Conservation (phyloP, 2,329 filamentous ascomycete genomes). For the Polychaeton citri region DNA sequence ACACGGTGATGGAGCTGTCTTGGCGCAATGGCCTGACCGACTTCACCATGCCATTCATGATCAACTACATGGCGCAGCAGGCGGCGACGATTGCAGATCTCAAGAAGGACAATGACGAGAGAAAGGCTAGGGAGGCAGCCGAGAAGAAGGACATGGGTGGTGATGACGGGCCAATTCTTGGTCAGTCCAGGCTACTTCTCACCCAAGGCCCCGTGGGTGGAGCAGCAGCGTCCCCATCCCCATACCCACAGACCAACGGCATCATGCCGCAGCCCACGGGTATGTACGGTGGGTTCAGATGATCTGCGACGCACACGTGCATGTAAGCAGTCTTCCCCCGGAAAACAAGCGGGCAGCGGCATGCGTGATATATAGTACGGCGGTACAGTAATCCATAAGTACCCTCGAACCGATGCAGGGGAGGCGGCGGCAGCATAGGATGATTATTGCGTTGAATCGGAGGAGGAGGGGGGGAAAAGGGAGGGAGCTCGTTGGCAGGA, state of each 20-base stretch:
- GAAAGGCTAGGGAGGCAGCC: constrained; percentile 56
- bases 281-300: constrained; percentile 17
- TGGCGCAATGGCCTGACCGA: constrained; percentile 92
- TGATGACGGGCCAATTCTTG: constrained; percentile 86
- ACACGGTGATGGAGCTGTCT: constrained; percentile 87
- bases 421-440: no score
- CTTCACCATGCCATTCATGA: constrained; percentile 99
- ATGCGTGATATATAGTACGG: no score
- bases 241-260: constrained; percentile 71
- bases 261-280: constrained; percentile 73
- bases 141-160: constrained; percentile 66
- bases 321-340: neutral
- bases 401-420: no score
- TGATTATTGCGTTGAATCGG: no score
- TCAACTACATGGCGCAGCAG: constrained; percentile 91
- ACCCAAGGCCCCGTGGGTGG: constrained; percentile 63
- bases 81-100: constrained; percentile 70
- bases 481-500: no score
- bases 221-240: constrained; percentile 47
- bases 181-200: constrained; percentile 81
- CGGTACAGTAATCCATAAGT: no score
- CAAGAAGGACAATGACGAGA: constrained; percentile 92
- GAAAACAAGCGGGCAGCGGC: neutral
- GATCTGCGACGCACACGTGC: constrained; percentile 1
- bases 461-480: no score